Evolutionary conservation across 2,329 filamentous ascomycete genomes (phyloP).

Genomic region (Fusarium buxicola): DNA sequence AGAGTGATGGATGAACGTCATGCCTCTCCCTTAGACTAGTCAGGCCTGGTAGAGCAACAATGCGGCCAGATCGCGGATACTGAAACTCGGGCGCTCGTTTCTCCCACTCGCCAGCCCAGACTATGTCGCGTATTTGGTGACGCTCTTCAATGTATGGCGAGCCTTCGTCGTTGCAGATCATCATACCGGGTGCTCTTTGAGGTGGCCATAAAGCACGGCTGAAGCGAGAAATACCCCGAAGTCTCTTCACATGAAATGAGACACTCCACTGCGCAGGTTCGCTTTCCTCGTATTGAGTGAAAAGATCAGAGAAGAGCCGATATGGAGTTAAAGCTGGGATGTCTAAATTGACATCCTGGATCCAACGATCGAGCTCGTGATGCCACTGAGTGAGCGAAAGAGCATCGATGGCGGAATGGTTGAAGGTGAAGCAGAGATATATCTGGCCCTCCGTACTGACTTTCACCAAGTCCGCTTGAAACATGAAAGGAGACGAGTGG

Average conservation of each 20-base stretch:
- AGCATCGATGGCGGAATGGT: slow-evolving; percentile 52
- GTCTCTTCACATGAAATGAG: slow-evolving; percentile 46
- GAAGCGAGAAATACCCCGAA: slow-evolving; percentile 52
- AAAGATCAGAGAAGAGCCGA: slow-evolving; percentile 49
- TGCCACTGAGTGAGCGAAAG: slow-evolving; percentile 50
- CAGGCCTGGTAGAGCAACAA: slow-evolving; percentile 46
- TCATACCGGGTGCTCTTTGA: slow-evolving; percentile 50
- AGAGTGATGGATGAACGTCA: slow-evolving; percentile 44
- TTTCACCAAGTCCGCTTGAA: slow-evolving; percentile 44
- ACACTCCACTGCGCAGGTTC: slow-evolving; percentile 45
- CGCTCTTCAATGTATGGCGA: slow-evolving; percentile 39
- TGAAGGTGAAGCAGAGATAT: slow-evolving; percentile 49
- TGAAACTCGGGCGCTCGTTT: slow-evolving; percentile 38
- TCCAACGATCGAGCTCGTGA: slow-evolving; percentile 49
- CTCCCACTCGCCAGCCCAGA: slow-evolving; percentile 50
- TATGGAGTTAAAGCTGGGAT: slow-evolving; percentile 46
- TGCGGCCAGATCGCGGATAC: slow-evolving; percentile 48
- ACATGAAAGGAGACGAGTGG: slow-evolving; percentile 48
- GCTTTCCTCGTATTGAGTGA: slow-evolving; percentile 47
- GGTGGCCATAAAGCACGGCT: slow-evolving; percentile 49
- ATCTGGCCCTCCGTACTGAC: slow-evolving; percentile 24
- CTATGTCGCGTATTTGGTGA: slow-evolving; percentile 25
- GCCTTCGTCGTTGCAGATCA: slow-evolving; percentile 48
- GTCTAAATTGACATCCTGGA: slow-evolving; percentile 34
- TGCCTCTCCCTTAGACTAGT: slow-evolving; percentile 34